Evolutionary conservation across 306 rosid genomes (phyloP).

Genomic region (Glycine latifolia): DNA sequence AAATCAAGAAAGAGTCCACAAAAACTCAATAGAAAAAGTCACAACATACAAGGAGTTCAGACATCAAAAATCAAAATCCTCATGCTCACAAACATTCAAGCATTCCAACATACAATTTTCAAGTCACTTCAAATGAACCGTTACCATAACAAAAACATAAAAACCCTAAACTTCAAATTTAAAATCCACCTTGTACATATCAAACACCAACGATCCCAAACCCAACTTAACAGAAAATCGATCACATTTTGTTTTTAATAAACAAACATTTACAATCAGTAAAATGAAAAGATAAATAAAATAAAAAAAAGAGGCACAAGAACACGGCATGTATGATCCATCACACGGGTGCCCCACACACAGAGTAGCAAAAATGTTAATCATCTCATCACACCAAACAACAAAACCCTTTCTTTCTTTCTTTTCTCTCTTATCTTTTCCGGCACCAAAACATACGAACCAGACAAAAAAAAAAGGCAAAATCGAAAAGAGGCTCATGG

Average conservation of each 20-base stretch:
- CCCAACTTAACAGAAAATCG: not conserved
- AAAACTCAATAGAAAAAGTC: not conserved
- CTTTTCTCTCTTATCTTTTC: not conserved
- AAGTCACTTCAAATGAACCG: not conserved
- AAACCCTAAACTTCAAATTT: not conserved
- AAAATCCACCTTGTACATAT: not conserved
- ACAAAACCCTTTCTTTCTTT: not conserved
- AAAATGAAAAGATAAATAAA: not conserved
- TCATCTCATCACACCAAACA: slow-evolving; percentile 30
- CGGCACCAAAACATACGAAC: not conserved
- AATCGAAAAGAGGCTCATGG: not conserved
- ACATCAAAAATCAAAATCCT: slow-evolving; percentile 32
- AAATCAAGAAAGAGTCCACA: not conserved
- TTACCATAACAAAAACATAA: slow-evolving; percentile 8
- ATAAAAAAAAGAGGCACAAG: not conserved
- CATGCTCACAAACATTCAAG: not conserved
- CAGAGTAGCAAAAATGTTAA: not conserved
- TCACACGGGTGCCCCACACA: not conserved
- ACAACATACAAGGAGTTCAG: not conserved
- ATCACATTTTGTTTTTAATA: not conserved
- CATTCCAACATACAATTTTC: slow-evolving; percentile 14
- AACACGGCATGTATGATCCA: not conserved
- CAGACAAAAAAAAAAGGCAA: not conserved
- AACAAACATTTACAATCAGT: not conserved
- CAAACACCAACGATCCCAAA: not conserved